phyloP scores from a whole-genome alignment of 257 asterid genomes.

The Gentiana macrophylla region DNA sequence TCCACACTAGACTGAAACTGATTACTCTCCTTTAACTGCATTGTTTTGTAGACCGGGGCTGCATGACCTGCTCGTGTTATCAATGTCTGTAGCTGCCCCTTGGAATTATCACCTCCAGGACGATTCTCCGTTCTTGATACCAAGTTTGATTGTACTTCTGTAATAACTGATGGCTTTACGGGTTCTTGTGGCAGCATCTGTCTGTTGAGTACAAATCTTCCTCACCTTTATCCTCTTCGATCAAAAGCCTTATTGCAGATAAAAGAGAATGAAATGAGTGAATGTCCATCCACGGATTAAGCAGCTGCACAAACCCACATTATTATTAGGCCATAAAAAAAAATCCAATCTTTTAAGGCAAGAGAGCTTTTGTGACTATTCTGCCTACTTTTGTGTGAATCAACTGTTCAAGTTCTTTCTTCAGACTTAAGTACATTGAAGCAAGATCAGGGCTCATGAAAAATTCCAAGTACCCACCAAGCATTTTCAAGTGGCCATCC shows the following conservation, averaged over 20 bases:
- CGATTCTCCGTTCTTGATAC: slow-evolving; percentile 43
- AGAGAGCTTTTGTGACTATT: slow-evolving; percentile 1
- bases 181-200: slow-evolving; percentile 22
- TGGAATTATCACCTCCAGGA: slow-evolving; percentile 91
- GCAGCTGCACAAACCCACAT: slow-evolving; percentile 45
- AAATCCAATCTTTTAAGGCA: background rate
- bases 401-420: slow-evolving; percentile 66
- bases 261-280: slow-evolving; percentile 61
- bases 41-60: slow-evolving; percentile 58
- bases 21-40: slow-evolving; percentile 38
- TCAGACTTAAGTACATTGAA: slow-evolving; percentile 56
- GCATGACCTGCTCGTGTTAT: slow-evolving; percentile 79
- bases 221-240: slow-evolving; percentile 58
- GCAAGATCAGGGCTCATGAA: slow-evolving; percentile 64
- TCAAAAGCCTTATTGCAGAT: slow-evolving; percentile 64
- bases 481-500: slow-evolving; percentile 88
- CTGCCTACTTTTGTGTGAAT: slow-evolving; percentile 66
- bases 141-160: slow-evolving; percentile 23
- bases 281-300: slow-evolving; percentile 57
- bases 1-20: slow-evolving; percentile 64
- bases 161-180: slow-evolving; percentile 20
- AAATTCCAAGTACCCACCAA: slow-evolving; percentile 87
- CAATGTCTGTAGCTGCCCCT: slow-evolving; percentile 80
- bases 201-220: slow-evolving; percentile 59
- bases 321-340: background rate